Conservation (phyloP, 2,329 filamentous ascomycete species). For the Xylaria sp. region DNA sequence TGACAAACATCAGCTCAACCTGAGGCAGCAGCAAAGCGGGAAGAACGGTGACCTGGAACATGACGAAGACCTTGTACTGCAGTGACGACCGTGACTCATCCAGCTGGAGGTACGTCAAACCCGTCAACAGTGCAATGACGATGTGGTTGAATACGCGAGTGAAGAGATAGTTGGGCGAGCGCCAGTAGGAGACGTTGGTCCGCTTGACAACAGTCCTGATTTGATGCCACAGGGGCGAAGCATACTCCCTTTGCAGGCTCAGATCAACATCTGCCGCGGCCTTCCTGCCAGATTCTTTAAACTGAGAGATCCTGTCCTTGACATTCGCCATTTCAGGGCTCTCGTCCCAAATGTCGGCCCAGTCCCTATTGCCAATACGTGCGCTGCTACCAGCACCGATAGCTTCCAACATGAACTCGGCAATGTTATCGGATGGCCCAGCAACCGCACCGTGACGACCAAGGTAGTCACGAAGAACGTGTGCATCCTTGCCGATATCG, state of each 20-base stretch:
- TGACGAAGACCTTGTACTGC: constrained; percentile 88
- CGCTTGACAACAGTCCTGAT: constrained; percentile 78
- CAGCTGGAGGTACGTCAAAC: constrained; percentile 81
- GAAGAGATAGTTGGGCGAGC: constrained; percentile 88
- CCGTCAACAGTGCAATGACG: constrained; percentile 79
- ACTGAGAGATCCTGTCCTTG: constrained; percentile 73
- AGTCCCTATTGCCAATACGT: constrained; percentile 79
- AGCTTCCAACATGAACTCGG: constrained; percentile 87
- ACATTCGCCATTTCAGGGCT: constrained; percentile 75
- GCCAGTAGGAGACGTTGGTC: constrained; percentile 83
- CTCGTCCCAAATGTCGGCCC: constrained; percentile 82
- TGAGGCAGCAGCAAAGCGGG: constrained; percentile 85
- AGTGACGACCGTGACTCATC: constrained; percentile 79
- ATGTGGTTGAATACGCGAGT: constrained; percentile 88
- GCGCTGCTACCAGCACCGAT: constrained; percentile 80
- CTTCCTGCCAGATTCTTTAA: constrained; percentile 70
- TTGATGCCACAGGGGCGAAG: constrained; percentile 82
- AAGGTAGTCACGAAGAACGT: constrained; percentile 73
- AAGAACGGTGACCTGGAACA: constrained; percentile 89
- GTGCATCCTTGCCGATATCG: constrained; percentile 80
- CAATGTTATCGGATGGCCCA: constrained; percentile 66
- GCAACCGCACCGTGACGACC: constrained; percentile 69
- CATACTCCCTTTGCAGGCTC: constrained; percentile 78
- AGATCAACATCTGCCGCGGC: constrained; percentile 58
- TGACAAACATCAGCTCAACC: constrained; percentile 84